Conservation (phyloP, 352 stramenopile species). For the Globisporangium rhizosaccharum region DNA sequence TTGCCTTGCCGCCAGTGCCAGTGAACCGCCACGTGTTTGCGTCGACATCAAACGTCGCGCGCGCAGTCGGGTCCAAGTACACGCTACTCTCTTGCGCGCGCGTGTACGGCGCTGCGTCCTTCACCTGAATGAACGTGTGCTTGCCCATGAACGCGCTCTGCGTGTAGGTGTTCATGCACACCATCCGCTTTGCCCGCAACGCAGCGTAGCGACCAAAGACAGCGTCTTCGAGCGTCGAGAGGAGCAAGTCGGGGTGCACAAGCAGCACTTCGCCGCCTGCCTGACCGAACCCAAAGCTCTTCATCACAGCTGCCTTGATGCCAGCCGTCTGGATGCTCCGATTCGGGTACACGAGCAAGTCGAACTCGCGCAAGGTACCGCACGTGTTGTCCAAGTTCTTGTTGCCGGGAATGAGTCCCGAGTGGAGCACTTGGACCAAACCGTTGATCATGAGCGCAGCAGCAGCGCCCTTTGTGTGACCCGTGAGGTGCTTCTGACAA, state of each 20-base stretch:
- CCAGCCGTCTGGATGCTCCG: constrained; percentile 70
- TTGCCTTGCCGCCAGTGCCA: not conserved
- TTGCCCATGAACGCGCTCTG: constrained; percentile 76
- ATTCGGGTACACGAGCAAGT: constrained; percentile 81
- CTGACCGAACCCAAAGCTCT: constrained; percentile 85
- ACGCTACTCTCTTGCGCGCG: constrained; percentile 74
- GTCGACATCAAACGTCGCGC: constrained; percentile 66
- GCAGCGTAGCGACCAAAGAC: constrained; percentile 57
- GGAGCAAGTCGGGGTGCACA: constrained; percentile 71
- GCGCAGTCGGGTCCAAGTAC: constrained; percentile 79
- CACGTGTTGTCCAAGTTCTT: constrained; percentile 81
- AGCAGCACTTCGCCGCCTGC: constrained; percentile 66
- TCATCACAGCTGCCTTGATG: constrained; percentile 76
- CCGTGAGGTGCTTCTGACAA: constrained; percentile 81
- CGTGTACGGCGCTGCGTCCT: constrained; percentile 79
- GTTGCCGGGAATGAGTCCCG: constrained; percentile 74
- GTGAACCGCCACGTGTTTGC: constrained; percentile 74
- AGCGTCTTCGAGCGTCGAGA: constrained; percentile 40
- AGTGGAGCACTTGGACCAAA: constrained; percentile 74
- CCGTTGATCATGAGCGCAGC: constrained; percentile 84
- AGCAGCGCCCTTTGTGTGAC: constrained; percentile 77
- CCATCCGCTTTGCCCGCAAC: constrained; percentile 34
- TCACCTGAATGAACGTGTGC: constrained; percentile 69
- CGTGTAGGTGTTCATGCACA: constrained; percentile 68
- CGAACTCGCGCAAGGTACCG: constrained; percentile 58